Conservation (phyloP, 306 rosid genomes). For the Cucurbita ficifolia region DNA sequence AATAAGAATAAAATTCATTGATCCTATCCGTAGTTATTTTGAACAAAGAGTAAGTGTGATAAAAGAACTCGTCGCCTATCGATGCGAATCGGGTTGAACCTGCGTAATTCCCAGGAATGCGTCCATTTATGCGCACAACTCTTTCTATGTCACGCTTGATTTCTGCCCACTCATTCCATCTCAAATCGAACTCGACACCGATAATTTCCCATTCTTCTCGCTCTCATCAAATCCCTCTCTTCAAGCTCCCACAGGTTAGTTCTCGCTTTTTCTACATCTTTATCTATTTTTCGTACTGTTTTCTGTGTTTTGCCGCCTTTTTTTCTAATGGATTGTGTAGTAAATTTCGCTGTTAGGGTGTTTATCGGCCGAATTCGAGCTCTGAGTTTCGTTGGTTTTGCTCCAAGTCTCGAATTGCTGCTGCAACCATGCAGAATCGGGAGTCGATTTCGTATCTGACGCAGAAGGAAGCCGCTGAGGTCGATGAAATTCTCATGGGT, state of each 20-base stretch:
- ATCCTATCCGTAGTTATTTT: too few species aligned
- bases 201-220: neutral
- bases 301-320: neutral
- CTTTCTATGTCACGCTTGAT: constrained; percentile 26
- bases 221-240: constrained; percentile 13
- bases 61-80: neutral
- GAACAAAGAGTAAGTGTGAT: too few species aligned
- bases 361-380: constrained; percentile 18
- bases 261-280: neutral
- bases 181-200: neutral
- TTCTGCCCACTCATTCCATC: constrained; percentile 13
- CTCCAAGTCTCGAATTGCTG: constrained; percentile 9
- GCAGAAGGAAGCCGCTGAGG: constrained; percentile 80
- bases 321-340: neutral
- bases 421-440: constrained; percentile 24
- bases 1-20: too few species aligned
- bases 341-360: constrained; percentile 16
- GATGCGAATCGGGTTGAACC: neutral
- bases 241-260: constrained; percentile 11
- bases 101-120: constrained; percentile 16
- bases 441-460: constrained; percentile 51
- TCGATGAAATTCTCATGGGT: constrained; percentile 88
- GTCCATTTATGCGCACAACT: constrained; percentile 16
- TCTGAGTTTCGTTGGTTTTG: constrained; percentile 29
- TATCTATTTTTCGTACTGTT: neutral